These are phyloP conservation scores for Salix udensis DNA, from an alignment of 345 rosid genomes.

Conservation along the genomic window DNA sequence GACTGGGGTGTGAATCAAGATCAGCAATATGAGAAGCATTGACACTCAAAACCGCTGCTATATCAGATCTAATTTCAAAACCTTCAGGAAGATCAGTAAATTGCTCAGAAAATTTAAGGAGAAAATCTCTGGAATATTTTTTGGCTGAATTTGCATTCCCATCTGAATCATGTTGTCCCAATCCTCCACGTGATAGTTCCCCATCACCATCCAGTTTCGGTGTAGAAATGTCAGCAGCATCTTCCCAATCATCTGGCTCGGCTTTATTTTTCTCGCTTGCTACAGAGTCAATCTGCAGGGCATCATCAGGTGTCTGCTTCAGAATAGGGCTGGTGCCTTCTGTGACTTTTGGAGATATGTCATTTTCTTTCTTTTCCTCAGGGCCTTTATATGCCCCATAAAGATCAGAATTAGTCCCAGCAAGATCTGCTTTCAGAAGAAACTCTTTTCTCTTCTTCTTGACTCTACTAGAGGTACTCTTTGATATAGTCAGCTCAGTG, in stretches of 20 bases:
- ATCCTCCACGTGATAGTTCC: constrained; percentile 25
- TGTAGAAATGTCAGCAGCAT: constrained; percentile 82
- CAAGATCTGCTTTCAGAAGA: constrained; percentile 91
- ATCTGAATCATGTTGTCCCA: constrained; percentile 32
- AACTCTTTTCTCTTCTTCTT: constrained; percentile 64
- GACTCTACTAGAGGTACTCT: constrained; percentile 35
- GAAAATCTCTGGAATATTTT: constrained; percentile 94
- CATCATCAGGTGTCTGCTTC: constrained; percentile 36
- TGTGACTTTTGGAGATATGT: constrained; percentile 25
- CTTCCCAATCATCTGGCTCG: constrained; percentile 97
- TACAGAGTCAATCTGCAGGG: constrained; percentile 23
- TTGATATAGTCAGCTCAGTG: constrained; percentile 42
- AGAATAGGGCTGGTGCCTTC: constrained; percentile 29
- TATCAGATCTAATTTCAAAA: constrained; percentile 48
- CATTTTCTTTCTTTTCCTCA: constrained; percentile 67
- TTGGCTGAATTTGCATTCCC: constrained; percentile 41
- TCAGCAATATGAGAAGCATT: constrained; percentile 42
- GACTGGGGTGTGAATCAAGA: constrained; percentile 52
- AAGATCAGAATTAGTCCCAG: constrained; percentile 75
- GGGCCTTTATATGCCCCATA: constrained; percentile 90
- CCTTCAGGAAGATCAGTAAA: constrained; percentile 65
- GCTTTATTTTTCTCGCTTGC: constrained; percentile 42
- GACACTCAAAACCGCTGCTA: constrained; percentile 39
- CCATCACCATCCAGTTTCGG: constrained; percentile 58
- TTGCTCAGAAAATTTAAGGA: constrained; percentile 65